phyloP scores from a whole-genome alignment of 495 filamentous ascomycete genomes.

The Talaromyces proteolyticus region DNA sequence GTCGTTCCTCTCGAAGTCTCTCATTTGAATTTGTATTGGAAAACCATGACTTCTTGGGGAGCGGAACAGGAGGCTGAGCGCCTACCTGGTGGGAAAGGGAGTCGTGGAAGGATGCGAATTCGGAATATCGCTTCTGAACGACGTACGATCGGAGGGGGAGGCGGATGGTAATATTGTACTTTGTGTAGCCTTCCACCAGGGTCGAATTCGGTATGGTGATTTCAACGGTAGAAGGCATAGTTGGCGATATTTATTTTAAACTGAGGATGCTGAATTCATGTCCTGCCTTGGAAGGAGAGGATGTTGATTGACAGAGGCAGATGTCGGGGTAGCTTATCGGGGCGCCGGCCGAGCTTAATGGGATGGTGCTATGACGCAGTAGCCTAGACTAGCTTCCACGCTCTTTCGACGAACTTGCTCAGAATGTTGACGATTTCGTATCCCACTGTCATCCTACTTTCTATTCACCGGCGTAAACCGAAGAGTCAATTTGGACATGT shows the following conservation, averaged over 20 bases:
- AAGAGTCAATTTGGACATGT: neutral
- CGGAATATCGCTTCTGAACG: slow-evolving; percentile 89
- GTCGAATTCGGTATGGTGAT: slow-evolving; percentile 77
- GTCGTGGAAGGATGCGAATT: slow-evolving; percentile 76
- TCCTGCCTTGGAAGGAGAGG: neutral
- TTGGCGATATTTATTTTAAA: neutral
- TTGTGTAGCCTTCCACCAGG: slow-evolving; percentile 60
- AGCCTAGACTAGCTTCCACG: neutral
- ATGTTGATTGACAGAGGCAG: no score
- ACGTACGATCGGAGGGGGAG: slow-evolving; percentile 83
- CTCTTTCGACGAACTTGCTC: slow-evolving; percentile 3
- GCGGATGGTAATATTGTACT: slow-evolving; percentile 87
- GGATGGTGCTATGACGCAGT: slow-evolving; percentile 7
- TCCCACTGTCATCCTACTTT: neutral
- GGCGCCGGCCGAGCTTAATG: neutral
- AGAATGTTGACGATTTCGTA: neutral
- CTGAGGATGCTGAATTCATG: neutral
- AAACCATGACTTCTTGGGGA: slow-evolving; percentile 85
- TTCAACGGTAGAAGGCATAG: slow-evolving; percentile 71
- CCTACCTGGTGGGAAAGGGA: slow-evolving; percentile 59
- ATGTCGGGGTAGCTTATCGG: neutral
- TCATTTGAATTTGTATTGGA: slow-evolving; percentile 69
- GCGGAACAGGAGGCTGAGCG: slow-evolving; percentile 53
- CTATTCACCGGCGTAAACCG: neutral
- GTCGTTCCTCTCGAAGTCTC: slow-evolving; percentile 73